Conservation (phyloP, 2,329 filamentous ascomycete species). For the Paecilomyces dactylethromorphus region DNA sequence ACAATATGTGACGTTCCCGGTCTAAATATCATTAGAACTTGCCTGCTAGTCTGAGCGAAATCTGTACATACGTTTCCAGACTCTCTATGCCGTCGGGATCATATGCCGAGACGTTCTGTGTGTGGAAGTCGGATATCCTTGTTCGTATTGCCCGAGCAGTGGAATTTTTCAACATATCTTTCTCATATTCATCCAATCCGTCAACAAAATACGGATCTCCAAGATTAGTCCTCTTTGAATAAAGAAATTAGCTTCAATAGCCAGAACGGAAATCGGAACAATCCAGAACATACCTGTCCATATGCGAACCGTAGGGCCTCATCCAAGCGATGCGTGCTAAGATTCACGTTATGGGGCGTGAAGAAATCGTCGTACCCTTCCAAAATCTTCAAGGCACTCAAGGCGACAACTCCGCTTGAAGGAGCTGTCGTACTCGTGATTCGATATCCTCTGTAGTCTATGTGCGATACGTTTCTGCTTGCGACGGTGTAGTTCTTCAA, state of each 20-base stretch:
- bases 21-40: conserved; percentile 15
- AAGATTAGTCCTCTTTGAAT: conserved; percentile 58
- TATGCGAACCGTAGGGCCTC: conserved; percentile 91
- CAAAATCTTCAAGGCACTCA: conserved; percentile 74
- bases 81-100: conserved; percentile 61
- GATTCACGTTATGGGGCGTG: conserved; percentile 49
- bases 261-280: background rate
- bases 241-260: conserved; percentile 7
- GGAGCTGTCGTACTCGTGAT: conserved; percentile 64
- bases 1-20: conserved; percentile 50
- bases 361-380: conserved; percentile 66
- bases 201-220: conserved; percentile 74
- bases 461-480: conserved; percentile 56
- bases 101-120: conserved; percentile 68
- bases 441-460: conserved; percentile 63
- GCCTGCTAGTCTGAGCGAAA: background rate
- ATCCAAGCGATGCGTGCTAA: conserved; percentile 74
- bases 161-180: conserved; percentile 56
- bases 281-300: conserved; percentile 42
- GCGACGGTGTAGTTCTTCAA: conserved; percentile 66
- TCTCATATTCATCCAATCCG: conserved; percentile 58
- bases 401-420: conserved; percentile 67
- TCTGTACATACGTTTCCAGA: conserved; percentile 49
- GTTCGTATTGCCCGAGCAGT: conserved; percentile 55
- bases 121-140: conserved; percentile 65